Conservation (phyloP, 257 asterid genomes). For the Hygrophila difformis region DNA sequence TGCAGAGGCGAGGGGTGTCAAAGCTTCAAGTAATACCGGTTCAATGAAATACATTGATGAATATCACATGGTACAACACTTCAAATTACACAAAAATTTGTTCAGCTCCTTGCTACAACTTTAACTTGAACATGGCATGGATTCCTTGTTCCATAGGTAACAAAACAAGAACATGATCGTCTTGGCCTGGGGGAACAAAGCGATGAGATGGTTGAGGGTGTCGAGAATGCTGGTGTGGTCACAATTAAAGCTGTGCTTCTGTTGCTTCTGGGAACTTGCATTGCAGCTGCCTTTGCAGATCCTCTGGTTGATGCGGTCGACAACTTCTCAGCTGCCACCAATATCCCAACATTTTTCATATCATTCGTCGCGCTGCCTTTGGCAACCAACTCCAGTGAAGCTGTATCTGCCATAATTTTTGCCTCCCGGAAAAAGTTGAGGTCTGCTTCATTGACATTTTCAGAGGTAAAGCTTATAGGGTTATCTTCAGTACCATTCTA, state of each 20-base stretch:
- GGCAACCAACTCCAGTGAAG: conserved; percentile 68
- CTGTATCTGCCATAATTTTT: conserved; percentile 53
- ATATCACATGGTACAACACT: conserved; percentile 36
- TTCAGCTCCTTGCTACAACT: no score
- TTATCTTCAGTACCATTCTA: no score
- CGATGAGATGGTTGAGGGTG: conserved; percentile 41
- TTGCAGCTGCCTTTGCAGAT: conserved; percentile 66
- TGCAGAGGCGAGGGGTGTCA: conserved; percentile 29
- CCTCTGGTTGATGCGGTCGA: conserved; percentile 63
- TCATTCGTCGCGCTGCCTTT: conserved; percentile 52
- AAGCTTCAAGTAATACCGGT: conserved; percentile 16
- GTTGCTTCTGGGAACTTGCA: conserved; percentile 39
- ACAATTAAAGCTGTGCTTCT: conserved; percentile 40
- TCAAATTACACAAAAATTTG: no score
- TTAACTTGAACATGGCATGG: no score
- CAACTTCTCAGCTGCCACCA: conserved; percentile 53
- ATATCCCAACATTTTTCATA: conserved; percentile 58
- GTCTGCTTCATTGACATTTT: conserved; percentile 55
- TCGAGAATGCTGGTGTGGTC: conserved; percentile 28
- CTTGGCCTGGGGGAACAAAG: conserved; percentile 37
- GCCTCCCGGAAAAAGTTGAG: conserved; percentile 40
- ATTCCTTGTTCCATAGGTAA: conserved; percentile 28
- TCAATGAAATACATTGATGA: conserved; percentile 33
- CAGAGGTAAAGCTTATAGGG: conserved; percentile 50
- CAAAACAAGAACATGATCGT: conserved; percentile 39